Percentiles rank a stretch among this genome's conserved stretches.
These are phyloP conservation scores for Auriscalpium microsporum DNA, from an alignment of 768 basidiomycete species.

Conservation along the genomic window DNA sequence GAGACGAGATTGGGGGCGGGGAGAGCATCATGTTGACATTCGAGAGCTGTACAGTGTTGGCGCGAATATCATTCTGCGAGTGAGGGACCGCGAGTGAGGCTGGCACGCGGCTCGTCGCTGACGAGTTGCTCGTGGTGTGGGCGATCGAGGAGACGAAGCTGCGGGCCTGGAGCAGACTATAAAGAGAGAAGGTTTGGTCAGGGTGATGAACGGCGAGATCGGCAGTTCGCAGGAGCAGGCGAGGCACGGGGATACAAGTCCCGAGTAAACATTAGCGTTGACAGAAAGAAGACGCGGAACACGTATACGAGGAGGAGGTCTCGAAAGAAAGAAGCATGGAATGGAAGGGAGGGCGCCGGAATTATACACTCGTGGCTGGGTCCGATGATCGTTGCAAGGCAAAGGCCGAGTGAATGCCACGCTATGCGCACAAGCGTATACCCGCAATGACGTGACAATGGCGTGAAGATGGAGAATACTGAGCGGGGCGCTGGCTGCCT, in stretches of 20 bases:
- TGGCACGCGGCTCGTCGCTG: background rate
- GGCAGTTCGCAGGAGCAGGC: background rate
- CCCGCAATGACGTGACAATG: too few species aligned
- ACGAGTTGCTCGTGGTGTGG: slow-evolving; percentile 8
- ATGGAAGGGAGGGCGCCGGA: background rate
- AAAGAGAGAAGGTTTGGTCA: slow-evolving; percentile 2
- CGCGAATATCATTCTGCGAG: slow-evolving; percentile 56
- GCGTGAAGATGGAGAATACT: too few species aligned
- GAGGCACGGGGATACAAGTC: background rate
- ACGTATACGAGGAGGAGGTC: background rate
- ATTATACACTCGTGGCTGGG: background rate
- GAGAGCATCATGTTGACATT: slow-evolving; percentile 34
- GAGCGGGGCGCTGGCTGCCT: too few species aligned
- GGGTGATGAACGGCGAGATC: background rate
- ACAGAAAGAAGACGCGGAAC: background rate
- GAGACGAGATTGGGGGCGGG: slow-evolving; percentile 13
- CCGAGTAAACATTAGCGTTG: background rate
- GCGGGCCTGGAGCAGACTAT: slow-evolving; percentile 49
- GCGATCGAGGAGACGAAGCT: slow-evolving; percentile 32
- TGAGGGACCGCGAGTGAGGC: slow-evolving; percentile 29
- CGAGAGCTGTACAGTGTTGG: slow-evolving; percentile 59
- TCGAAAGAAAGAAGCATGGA: background rate
- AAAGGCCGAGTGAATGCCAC: background rate
- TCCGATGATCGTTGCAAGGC: background rate
- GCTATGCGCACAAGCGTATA: background rate